Evolutionary conservation across 805 yeast species (phyloP).

Genomic region (Komagataella mondaviorum): DNA sequence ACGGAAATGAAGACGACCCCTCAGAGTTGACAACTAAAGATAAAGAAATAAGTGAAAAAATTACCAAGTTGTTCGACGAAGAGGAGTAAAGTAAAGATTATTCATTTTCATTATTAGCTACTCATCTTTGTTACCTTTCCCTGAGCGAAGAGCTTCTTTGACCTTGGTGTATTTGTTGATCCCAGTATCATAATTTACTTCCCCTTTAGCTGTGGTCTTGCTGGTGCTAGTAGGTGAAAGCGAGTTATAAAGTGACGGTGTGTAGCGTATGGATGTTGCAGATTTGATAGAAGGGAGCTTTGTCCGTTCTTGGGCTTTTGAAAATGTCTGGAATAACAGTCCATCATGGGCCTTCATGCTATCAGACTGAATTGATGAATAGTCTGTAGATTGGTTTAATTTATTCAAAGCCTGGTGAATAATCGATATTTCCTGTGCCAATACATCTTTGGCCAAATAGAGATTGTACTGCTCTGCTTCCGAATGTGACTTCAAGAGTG

Average conservation of each 20-base stretch:
- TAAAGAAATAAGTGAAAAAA: constrained; percentile 27
- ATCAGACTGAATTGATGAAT: not conserved
- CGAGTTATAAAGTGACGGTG: not conserved
- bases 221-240: not conserved
- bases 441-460: not conserved
- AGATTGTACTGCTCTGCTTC: not conserved
- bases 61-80: constrained; percentile 31
- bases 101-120: not conserved
- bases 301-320: not conserved
- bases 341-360: not conserved
- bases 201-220: not conserved
- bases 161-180: not conserved
- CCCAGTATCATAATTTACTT: not conserved
- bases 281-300: not conserved
- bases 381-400: not conserved
- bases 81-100: constrained; percentile 13
- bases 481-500: not conserved
- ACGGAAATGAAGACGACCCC: constrained; percentile 49
- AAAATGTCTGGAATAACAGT: not conserved
- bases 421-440: not conserved
- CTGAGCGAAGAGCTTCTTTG: not conserved
- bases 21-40: constrained; percentile 48
- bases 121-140: not conserved
- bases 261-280: not conserved
- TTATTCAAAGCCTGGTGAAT: not conserved